Base-by-base conservation (phyloP, 2,329 filamentous ascomycete genomes). In the Ascochyta viciae-villosae region DNA sequence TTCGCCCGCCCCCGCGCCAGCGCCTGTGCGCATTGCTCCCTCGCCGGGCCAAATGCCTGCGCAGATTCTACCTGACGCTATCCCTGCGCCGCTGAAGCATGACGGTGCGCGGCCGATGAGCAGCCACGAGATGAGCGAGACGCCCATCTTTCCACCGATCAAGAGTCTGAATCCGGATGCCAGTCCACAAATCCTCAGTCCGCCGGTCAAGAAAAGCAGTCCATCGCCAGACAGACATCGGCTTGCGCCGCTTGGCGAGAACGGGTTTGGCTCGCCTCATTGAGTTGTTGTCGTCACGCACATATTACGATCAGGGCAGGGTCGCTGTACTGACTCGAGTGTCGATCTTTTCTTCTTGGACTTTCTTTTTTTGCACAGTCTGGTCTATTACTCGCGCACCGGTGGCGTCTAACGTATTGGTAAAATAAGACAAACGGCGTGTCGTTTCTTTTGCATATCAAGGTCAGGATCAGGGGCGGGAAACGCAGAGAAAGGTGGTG, bases 161-260 rank as follows among this genome's bases (percentile, higher is more conserved):
- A 80, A 84, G 37, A 78, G 83, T 1, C 70, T 89, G 43, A 83
- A 85, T 9, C 87, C 87, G 0, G 85, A 82, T 38, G 81, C 83
- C 2, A 81, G 80, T 13, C 78, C 82, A 53, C 82, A 84, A 61
- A 85, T 86, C 54, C 70, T 87, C 46, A 85, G 83, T 15, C 86
- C 87, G 23, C 87, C 86, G 2, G 78, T 85, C 62, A 87, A 89
- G 76, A 77, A 80, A 56, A 50, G 58, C 31, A 66, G 62, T 39
- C 67, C 66, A 4, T 64, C 61, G 23, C 71, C 68, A 1, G 68
- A 71, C 9, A 54, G 65, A 29, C 54, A 57, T 37, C 43, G 54
- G 3, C 40, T 52, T 37, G 54, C 49, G 13, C 54, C 49, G 6
- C 6, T 52, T n/a, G 49, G 48, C 2, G 47, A 51, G 53, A 51